phyloP scores from a whole-genome alignment of 139 green algal genomes.

The Microglena sp. region DNA sequence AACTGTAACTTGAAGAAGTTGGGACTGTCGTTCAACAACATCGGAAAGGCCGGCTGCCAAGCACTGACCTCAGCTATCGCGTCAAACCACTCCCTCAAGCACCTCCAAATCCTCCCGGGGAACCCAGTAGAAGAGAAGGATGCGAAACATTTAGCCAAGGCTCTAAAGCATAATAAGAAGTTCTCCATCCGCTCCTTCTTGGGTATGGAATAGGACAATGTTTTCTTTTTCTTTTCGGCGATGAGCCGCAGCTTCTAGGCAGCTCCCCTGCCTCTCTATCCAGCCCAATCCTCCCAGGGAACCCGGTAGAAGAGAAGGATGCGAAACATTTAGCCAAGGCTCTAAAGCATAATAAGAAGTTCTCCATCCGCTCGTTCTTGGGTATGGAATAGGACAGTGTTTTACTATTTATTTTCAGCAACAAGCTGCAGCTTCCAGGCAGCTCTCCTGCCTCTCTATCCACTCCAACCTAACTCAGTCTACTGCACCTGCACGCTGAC shows the following conservation, averaged over 20 bases:
- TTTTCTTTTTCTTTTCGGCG: too few species aligned
- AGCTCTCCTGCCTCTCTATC: too few species aligned
- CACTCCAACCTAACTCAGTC: too few species aligned
- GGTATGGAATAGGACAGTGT: too few species aligned
- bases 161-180: slow-evolving; percentile 29
- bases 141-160: slow-evolving; percentile 29
- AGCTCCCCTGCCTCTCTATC: too few species aligned
- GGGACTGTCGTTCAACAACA: slow-evolving; percentile 34
- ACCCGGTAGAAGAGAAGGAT: slow-evolving; percentile 30
- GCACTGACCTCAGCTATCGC: slow-evolving; percentile 28
- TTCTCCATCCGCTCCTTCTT: slow-evolving; percentile 23
- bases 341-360: slow-evolving; percentile 30
- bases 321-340: slow-evolving; percentile 30
- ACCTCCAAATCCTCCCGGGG: slow-evolving; percentile 37
- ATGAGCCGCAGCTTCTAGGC: too few species aligned
- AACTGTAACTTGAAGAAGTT: slow-evolving; percentile 32
- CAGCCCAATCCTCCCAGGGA: too few species aligned
- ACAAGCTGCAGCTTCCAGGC: too few species aligned
- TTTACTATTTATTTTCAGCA: too few species aligned
- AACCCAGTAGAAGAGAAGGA: slow-evolving; percentile 32
- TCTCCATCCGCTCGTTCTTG: slow-evolving; percentile 20
- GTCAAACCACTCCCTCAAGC: slow-evolving; percentile 23
- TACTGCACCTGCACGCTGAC: too few species aligned
- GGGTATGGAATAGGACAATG: slow-evolving; percentile 11
- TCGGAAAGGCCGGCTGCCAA: slow-evolving; percentile 32